These are phyloP conservation scores for Phylloporus rhodoxanthus DNA, from an alignment of 768 basidiomycete species.

Conservation along the genomic window DNA sequence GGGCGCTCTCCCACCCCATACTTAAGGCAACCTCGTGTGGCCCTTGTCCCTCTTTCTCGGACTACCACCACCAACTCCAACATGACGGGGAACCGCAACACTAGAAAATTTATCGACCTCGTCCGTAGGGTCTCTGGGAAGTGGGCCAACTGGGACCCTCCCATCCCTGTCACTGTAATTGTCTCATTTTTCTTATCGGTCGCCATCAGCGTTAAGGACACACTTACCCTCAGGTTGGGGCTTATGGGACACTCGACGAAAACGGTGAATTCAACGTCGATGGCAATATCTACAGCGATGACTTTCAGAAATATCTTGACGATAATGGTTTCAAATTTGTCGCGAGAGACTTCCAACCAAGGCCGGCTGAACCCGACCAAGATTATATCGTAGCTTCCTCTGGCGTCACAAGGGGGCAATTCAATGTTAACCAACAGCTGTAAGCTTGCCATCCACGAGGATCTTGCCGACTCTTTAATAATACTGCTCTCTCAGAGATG, in stretches of 20 bases:
- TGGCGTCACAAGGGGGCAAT: conserved; percentile 12
- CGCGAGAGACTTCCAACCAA: conserved; percentile 1
- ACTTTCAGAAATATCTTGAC: conserved; percentile 4
- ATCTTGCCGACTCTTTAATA: no score
- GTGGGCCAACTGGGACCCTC: conserved; percentile 31
- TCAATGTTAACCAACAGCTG: conserved; percentile 6
- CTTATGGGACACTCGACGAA: conserved; percentile 24
- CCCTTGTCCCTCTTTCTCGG: neutral
- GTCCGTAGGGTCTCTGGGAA: conserved; percentile 23
- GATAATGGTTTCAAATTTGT: neutral
- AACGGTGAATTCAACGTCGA: conserved; percentile 4
- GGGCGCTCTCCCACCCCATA: neutral
- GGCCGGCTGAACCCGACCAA: conserved; percentile 8
- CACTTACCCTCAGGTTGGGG: conserved; percentile 20
- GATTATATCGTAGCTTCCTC: conserved; percentile 17
- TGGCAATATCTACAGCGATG: conserved; percentile 25
- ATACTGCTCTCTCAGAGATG: neutral
- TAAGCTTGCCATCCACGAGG: neutral
- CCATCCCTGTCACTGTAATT: conserved; percentile 22
- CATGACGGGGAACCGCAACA: conserved; percentile 7
- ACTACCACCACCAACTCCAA: neutral
- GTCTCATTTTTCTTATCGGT: neutral
- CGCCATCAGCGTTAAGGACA: neutral
- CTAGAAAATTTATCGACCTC: conserved; percentile 28
- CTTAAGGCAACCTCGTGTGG: neutral